Conservation (phyloP, 2,329 filamentous ascomycete species). For the Dactylellina cionopaga region DNA sequence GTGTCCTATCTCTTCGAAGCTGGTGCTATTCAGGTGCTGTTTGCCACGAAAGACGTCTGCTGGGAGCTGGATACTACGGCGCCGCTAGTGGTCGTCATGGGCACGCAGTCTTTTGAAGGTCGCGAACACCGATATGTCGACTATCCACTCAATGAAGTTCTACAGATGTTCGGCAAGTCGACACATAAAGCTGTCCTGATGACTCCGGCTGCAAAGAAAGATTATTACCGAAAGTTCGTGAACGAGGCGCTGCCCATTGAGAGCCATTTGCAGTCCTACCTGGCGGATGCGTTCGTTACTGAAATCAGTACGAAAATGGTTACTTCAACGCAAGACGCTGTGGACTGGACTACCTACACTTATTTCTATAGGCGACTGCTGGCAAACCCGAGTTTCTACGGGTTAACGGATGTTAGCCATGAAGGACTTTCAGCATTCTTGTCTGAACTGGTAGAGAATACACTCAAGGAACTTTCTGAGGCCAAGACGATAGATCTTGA, state of each 20-base stretch:
- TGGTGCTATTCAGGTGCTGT: slow-evolving; percentile 86
- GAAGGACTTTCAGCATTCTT: slow-evolving; percentile 93
- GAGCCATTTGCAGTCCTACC: slow-evolving; percentile 87
- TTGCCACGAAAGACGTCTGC: slow-evolving; percentile 86
- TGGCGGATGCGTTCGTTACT: slow-evolving; percentile 95
- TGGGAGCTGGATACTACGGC: slow-evolving; percentile 92
- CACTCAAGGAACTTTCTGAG: slow-evolving; percentile 86
- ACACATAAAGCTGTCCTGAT: slow-evolving; percentile 93
- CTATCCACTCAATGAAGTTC: slow-evolving; percentile 89
- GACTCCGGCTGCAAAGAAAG: slow-evolving; percentile 91
- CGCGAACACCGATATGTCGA: slow-evolving; percentile 97
- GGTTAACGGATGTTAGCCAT: slow-evolving; percentile 84
- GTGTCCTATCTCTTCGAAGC: slow-evolving; percentile 90
- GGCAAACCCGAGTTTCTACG: slow-evolving; percentile 96
- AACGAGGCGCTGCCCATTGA: slow-evolving; percentile 96
- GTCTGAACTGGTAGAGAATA: slow-evolving; percentile 92
- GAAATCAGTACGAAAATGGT: slow-evolving; percentile 98
- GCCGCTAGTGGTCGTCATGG: slow-evolving; percentile 94
- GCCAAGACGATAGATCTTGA: slow-evolving; percentile 96
- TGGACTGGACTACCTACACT: slow-evolving; percentile 98
- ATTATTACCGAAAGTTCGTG: slow-evolving; percentile 99
- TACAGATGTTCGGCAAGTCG: slow-evolving; percentile 98
- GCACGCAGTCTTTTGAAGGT: slow-evolving; percentile 96
- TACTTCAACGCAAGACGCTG: slow-evolving; percentile 91
- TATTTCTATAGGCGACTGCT: slow-evolving; percentile 96